Conservation (phyloP, 2,329 filamentous ascomycete species). For the Coleophoma crateriformis region DNA sequence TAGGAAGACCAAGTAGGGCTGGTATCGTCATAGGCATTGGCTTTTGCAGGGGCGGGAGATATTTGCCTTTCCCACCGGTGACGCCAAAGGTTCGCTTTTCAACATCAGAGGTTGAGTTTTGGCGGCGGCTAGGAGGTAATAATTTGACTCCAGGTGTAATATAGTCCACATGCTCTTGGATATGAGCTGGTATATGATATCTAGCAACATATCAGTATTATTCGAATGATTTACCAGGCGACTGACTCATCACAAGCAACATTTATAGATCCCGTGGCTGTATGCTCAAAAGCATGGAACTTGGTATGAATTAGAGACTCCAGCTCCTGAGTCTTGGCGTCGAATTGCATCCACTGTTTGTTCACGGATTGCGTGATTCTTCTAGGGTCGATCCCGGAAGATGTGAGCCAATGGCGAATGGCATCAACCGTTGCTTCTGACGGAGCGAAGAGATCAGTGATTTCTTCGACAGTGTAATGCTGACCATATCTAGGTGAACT, state of each 20-base stretch:
- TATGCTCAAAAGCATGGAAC: slow-evolving; percentile 36
- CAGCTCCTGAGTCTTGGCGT: slow-evolving; percentile 27
- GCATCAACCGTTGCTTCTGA: slow-evolving; percentile 38
- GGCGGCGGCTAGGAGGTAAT: slow-evolving; percentile 35
- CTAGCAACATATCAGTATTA: slow-evolving; percentile 2
- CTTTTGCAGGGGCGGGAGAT: slow-evolving; percentile 3
- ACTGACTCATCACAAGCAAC: slow-evolving; percentile 18
- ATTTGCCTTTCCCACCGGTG: slow-evolving; percentile 4
- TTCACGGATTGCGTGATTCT: slow-evolving; percentile 39
- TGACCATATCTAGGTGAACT: slow-evolving; percentile 38
- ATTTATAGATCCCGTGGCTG: slow-evolving; percentile 39
- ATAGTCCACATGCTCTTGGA: slow-evolving; percentile 23
- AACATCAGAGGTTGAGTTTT: slow-evolving; percentile 4
- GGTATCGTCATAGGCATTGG: slow-evolving; percentile 3
- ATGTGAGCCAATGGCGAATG: slow-evolving; percentile 45
- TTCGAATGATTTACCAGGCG: background rate
- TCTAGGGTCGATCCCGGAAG: slow-evolving; percentile 41
- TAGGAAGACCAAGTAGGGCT: slow-evolving; percentile 6
- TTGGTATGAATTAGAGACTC: slow-evolving; percentile 46
- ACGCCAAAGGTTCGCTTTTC: slow-evolving; percentile 14
- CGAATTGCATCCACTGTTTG: slow-evolving; percentile 24
- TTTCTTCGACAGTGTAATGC: slow-evolving; percentile 34
- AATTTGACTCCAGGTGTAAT: slow-evolving; percentile 23
- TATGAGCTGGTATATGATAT: slow-evolving; percentile 20
- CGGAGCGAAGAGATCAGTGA: slow-evolving; percentile 38